These are phyloP conservation scores for Eucalyptus lansdowneana DNA, from an alignment of 345 rosid species.

Conservation along the genomic window DNA sequence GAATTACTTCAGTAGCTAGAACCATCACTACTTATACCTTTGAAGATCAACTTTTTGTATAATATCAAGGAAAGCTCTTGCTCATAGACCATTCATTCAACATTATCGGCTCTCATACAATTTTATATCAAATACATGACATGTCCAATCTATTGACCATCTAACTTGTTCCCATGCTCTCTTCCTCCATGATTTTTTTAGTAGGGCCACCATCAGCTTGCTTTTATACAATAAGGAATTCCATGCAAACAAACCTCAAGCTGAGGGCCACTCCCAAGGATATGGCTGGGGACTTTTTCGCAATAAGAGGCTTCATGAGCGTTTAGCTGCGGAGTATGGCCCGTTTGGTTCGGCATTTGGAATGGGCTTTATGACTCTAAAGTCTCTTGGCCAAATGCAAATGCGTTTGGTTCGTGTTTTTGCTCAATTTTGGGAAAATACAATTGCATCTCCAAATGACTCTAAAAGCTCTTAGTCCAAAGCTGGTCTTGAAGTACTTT, in stretches of 20 bases:
- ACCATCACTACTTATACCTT: neutral
- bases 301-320: neutral
- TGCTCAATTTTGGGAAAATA: too few species aligned
- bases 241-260: neutral
- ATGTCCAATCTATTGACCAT: neutral
- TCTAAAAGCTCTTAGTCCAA: too few species aligned
- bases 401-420: too few species aligned
- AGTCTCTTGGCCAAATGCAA: too few species aligned
- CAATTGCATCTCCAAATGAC: too few species aligned
- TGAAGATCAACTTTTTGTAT: neutral
- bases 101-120: neutral
- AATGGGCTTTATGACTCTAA: too few species aligned
- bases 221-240: neutral
- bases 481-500: fast-evolving
- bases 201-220: neutral
- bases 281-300: neutral
- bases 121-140: neutral
- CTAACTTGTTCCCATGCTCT: neutral
- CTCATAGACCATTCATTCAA: neutral
- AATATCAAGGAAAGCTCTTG: neutral
- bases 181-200: neutral
- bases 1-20: neutral
- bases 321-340: neutral
- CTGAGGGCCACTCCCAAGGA: neutral
- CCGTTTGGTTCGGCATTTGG: too few species aligned